Evolutionary conservation across 306 rosid species (phyloP), one percentile per base, ranked within the genome.

Genomic region (Lathyrus sativus): DNA sequence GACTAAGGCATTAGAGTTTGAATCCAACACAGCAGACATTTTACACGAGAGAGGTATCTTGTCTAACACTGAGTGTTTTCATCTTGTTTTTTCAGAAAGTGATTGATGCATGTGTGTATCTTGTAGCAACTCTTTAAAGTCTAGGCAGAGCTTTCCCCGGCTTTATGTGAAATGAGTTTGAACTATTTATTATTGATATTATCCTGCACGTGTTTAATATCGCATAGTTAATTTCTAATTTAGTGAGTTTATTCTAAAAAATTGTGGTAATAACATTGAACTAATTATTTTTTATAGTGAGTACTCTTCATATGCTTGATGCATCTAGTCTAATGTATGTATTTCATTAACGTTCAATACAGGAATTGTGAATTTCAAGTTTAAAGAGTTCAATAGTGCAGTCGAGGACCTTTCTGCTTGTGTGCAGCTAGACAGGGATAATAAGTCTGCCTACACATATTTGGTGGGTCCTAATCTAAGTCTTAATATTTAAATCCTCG

Each of bases 11-110:
- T 78, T 90, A 74, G 92, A 86, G 83, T 88, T 84, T 76, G 97
- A 90, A 71, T 84, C 95, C 62, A 76, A 88, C 81, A 82, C 95
- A 6, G 87, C 90, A 29, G 95, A 90, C 76, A 87, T 90, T 79
- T 81, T 90, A 70, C 95, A 90, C 18, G 97, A 90, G 84, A 88
- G 97, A 76, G 97, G 97, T 90, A 88, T 61, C 79, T 77, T 80
- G 44, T 71, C 65, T 55, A 44, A 53, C 48, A 59, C 66, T 18
- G n/a, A n/a, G n/a, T n/a, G 13, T 39, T 58, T 71, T 55, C 67
- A 45, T 44, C 50, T 58, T 64, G 26, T 39, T 31, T 62, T 68
- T 67, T 68, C 11, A 67, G 19, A 35, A 39, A 57, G 44, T 66
- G 54, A 65, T 60, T 72, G 45, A 61, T 35, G 42, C 35, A 61